Conservation (phyloP, 495 filamentous ascomycete genomes). For the Sordaria brevicollis region DNA sequence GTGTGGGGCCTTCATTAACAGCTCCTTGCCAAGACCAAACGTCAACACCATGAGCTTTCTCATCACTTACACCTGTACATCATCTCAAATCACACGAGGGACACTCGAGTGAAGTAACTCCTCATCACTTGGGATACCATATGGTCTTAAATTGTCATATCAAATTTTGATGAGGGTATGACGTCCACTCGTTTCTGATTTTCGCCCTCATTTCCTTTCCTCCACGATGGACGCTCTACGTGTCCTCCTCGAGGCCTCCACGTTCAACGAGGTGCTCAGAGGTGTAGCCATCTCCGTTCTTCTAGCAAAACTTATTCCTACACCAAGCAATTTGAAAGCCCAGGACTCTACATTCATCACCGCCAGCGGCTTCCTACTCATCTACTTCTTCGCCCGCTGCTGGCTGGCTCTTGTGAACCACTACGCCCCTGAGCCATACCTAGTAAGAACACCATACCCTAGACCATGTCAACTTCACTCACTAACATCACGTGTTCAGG, state of each 20-base stretch:
- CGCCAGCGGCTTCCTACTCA: not conserved
- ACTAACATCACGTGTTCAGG: constrained; percentile 36
- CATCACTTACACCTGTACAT: not conserved
- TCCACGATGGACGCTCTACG: constrained; percentile 8
- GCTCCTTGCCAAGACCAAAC: not conserved
- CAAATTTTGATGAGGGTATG: not conserved
- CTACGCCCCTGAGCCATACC: constrained; percentile 68
- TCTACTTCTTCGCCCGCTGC: constrained; percentile 8
- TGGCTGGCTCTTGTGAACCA: constrained; percentile 32
- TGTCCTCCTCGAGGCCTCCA: not conserved
- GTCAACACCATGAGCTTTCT: not conserved
- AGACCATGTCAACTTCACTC: not conserved
- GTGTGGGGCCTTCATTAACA: not conserved
- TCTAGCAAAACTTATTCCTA: not conserved
- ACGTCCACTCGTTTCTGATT: not conserved
- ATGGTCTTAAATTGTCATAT: not conserved
- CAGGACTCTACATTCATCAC: not conserved
- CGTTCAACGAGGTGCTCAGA: constrained; percentile 5
- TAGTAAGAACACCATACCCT: constrained; percentile 38
- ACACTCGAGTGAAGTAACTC: not conserved
- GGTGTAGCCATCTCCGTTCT: constrained; percentile 2
- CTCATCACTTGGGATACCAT: not conserved
- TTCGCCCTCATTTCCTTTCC: not conserved
- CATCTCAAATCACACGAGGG: not conserved
- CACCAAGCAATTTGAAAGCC: not conserved